phyloP scores from a whole-genome alignment of 768 basidiomycete genomes.

The Termitomyces sp. region DNA sequence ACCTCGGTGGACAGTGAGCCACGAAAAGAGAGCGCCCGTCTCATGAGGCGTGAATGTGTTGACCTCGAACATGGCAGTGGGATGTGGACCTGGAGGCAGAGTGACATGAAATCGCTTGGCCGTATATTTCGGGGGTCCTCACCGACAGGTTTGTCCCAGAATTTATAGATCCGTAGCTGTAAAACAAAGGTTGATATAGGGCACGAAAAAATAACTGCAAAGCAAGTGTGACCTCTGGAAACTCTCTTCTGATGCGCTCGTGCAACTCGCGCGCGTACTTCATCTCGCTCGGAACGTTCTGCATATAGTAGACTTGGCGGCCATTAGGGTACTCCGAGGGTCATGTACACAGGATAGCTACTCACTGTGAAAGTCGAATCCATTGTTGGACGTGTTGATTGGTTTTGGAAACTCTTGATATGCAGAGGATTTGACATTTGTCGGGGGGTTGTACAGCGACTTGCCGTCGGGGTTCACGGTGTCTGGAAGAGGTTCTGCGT shows the following conservation, averaged over 20 bases:
- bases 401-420: slow-evolving; percentile 53
- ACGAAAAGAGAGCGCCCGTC: slow-evolving; percentile 64
- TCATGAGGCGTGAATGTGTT: slow-evolving; percentile 63
- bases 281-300: slow-evolving; percentile 31
- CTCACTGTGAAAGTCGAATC: slow-evolving; percentile 70
- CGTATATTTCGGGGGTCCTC: slow-evolving; percentile 4
- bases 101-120: neutral
- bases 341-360: slow-evolving; percentile 10
- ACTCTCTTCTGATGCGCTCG: slow-evolving; percentile 54
- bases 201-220: no score
- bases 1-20: slow-evolving; percentile 62
- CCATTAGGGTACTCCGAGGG: neutral
- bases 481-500: slow-evolving; percentile 35
- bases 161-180: slow-evolving; percentile 53
- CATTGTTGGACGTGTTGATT: slow-evolving; percentile 46
- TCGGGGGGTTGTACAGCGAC: slow-evolving; percentile 44
- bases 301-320: slow-evolving; percentile 57
- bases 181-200: slow-evolving; percentile 1
- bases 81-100: slow-evolving; percentile 46
- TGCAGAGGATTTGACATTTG: slow-evolving; percentile 33
- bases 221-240: slow-evolving; percentile 50
- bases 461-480: slow-evolving; percentile 49
- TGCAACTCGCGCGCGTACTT: slow-evolving; percentile 51
- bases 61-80: slow-evolving; percentile 68
- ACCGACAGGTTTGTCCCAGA: slow-evolving; percentile 64